phyloP scores from a whole-genome alignment of 1,284 basidiomycete species.

The Ceratobasidium sp. region DNA sequence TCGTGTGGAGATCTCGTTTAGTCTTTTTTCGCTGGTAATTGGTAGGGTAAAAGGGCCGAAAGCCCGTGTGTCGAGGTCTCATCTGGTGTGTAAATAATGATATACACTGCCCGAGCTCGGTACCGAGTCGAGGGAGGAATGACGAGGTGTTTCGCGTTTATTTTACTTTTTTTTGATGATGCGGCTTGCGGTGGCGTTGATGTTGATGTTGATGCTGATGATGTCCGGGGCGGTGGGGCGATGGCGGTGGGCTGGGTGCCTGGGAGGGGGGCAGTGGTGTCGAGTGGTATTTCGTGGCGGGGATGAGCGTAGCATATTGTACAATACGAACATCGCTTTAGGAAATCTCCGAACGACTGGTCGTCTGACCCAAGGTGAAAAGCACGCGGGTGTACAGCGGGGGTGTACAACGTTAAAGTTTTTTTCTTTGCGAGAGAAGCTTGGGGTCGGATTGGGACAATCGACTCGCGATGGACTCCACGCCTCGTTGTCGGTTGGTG shows the following conservation, averaged over 20 bases:
- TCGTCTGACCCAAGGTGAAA: not conserved
- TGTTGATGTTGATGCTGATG: slow-evolving; percentile 21
- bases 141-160: slow-evolving; percentile 9
- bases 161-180: slow-evolving; percentile 30
- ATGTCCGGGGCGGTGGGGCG: not conserved
- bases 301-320: too few species aligned
- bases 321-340: too few species aligned
- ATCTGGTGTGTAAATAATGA: not conserved
- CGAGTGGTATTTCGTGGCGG: too few species aligned
- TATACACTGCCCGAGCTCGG: slow-evolving; percentile 2
- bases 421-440: not conserved
- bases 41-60: not conserved
- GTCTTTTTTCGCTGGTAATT: slow-evolving; percentile 3
- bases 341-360: not conserved
- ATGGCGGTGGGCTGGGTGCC: slow-evolving; percentile 10
- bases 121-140: not conserved
- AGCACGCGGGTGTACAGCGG: not conserved
- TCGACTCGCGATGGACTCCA: not conserved
- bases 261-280: not conserved
- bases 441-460: not conserved
- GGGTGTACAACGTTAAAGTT: not conserved
- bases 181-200: slow-evolving; percentile 15
- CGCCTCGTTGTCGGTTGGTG: not conserved
- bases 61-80: slow-evolving; percentile 15
- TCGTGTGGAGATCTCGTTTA: slow-evolving; percentile 7